Percentiles rank a stretch among this genome's conserved stretches.
Conservation (phyloP, 2,329 filamentous ascomycete genomes). For the Penicillium griseofulvum region DNA sequence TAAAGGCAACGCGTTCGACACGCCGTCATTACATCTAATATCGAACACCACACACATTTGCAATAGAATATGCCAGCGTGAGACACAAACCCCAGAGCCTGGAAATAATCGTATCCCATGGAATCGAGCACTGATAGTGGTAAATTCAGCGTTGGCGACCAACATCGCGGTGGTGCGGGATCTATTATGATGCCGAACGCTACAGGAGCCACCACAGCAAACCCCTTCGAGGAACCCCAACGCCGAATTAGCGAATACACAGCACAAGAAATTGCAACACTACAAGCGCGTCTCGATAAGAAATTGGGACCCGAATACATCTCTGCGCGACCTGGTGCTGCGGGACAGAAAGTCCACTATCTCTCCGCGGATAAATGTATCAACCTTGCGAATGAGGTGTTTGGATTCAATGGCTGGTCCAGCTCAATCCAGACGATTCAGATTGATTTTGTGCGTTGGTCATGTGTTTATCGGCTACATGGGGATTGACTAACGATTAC, state of each 20-base stretch:
- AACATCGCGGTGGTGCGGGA: slow-evolving; percentile 52
- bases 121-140: slow-evolving; percentile 23
- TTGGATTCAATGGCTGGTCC: slow-evolving; percentile 97
- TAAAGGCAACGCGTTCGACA: slow-evolving; percentile 19
- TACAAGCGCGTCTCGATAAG: slow-evolving; percentile 83
- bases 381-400: slow-evolving; percentile 88
- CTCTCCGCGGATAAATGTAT: slow-evolving; percentile 96
- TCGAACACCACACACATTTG: slow-evolving; percentile 13
- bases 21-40: slow-evolving; percentile 8
- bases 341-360: slow-evolving; percentile 86
- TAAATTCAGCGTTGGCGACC: slow-evolving; percentile 62
- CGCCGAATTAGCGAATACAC: slow-evolving; percentile 76
- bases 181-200: slow-evolving; percentile 44
- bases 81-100: slow-evolving; percentile 17
- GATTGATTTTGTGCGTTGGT: slow-evolving; percentile 72
- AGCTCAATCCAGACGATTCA: slow-evolving; percentile 92
- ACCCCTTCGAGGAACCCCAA: slow-evolving; percentile 76
- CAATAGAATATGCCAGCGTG: slow-evolving; percentile 48
- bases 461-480: background rate
- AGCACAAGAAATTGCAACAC: slow-evolving; percentile 81
- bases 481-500: slow-evolving; percentile 1
- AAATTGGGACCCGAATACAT: slow-evolving; percentile 96
- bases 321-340: slow-evolving; percentile 77
- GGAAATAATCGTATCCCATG: slow-evolving; percentile 3
- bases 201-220: slow-evolving; percentile 47